Base-by-base conservation (phyloP, 179 eudicot genomes). In the Kewa caespitosa region DNA sequence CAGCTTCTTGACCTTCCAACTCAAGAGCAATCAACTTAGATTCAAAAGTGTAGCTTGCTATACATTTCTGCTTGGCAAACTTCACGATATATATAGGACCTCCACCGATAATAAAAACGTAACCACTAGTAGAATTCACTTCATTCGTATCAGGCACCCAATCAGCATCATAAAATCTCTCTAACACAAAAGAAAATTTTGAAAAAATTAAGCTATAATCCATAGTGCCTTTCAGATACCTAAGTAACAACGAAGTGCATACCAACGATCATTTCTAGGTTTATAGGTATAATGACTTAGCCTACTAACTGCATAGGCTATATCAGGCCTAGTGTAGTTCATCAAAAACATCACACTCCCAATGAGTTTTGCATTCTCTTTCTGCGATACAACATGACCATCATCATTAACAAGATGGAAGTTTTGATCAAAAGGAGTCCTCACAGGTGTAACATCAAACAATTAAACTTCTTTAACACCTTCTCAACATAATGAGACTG, bases 91-190 rank as follows among this genome's bases (percentile, higher is more conserved):
- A 77, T 9, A 77, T 27, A 23, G 59, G 60, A 4, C 64, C 78
- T 20, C 78, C 78, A 14, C 48, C 70, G 2, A 74, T 18, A 8
- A 71, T 79, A 31, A 74, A 78, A 1, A 82, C 31, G 72, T 74
- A 82, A 20, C 74, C 73, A 82, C 62, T 74, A 38, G 77, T 82
- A 11, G 66, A 78, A 38, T 70, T 78, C 6, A 72, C 31, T 32
- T 66, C 70, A 18, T 70, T 68, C 6, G 22, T 64, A 38, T 78
- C 37, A 28, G 77, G 7, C 18, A 55, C 27, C 62, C 62, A 55
- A n/a, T 52, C 2, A n/a, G n/a, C n/a, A n/a, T n/a, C n/a, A n/a
- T n/a, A n/a, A n/a, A n/a, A n/a, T n/a, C n/a, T n/a, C n/a, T n/a
- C n/a, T n/a, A n/a, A n/a, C n/a, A n/a, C n/a, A n/a, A n/a, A n/a